Base-by-base conservation (phyloP, 148 eudicot species). In the Chenopodium album region DNA sequence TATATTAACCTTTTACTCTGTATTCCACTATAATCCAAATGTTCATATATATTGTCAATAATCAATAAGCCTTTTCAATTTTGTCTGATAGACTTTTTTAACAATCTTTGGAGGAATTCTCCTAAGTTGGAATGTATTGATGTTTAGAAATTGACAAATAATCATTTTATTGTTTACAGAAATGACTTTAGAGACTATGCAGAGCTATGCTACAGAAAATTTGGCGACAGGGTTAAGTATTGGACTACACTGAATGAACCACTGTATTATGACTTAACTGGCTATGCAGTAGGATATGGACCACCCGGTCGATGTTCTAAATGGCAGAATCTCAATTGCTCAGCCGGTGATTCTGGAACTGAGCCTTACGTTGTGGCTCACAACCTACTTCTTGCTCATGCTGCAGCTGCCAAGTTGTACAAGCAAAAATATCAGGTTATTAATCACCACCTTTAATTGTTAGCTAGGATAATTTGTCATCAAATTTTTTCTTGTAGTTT, bases 201-300 rank as follows among this genome's bases (percentile, higher is more conserved):
- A 52, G 86, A 87, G 52, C 41, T 87, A 31, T 87, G 89, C 75
- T 87, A 77, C 52, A 85, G 82, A 75, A 84, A 85, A 80, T 87
- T 79, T 34, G 89, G 87, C 22, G 89, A 81, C 17, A 71, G 84
- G 29, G 89, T 87, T 41, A 87, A 87, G 76, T 34, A 82, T 22
- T 87, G 89, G 89, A 80, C 78, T 48, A 87, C 89, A 46, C 20
- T 80, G 44, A 87, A 85, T 69, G 89, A 87, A 50, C 88, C 81
- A 3, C 72, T 78, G 22, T 82, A 59, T 63, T 85, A 79, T 37
- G 60, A 65, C 64, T 54, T 41, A 23, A n/a, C 34, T 44, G 85
- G 90, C 4, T 88, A 88, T 59, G 88, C 83, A 11, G 19, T 26
- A 1, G 88, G 88, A 32, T 13, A 22, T 22, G 62, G 75, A 62